Evolutionary conservation across 2,329 filamentous ascomycete genomes (phyloP), one percentile per base, ranked within the genome.

Genomic region (Alternaria brassicicola): DNA sequence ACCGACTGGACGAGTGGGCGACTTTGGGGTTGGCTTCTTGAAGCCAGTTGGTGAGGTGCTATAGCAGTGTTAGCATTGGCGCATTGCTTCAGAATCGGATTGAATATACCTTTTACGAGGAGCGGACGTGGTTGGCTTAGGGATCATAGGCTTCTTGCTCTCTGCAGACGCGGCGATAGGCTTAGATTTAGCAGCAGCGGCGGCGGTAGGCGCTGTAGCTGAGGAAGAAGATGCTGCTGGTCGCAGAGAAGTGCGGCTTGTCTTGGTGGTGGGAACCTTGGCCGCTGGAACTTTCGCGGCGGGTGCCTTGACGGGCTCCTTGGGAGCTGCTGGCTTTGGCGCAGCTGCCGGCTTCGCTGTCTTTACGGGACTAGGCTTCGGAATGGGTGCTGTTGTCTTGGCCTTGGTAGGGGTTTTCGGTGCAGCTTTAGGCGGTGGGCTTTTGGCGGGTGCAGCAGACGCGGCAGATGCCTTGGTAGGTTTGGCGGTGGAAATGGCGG

Each of bases 1-100:
- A 55, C 85, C 86, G 50, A 88, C 80, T 9, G 89, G 89, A 54
- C 87, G 85, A 2, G 90, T 92, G 2, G 88, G 88, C 10, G 89
- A 91, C 75, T 86, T 78, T 28, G 75, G 74, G 46, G 64, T 69
- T 21, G 77, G 76, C 65, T 79, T 80, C 55, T 73, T 74, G 64
- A 78, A 73, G 10, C 68, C 70, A 13, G 66, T 64, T 36, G 74
- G 62, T 19, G 72, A 71, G 17, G 67, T 59, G 36, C 64, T 71
- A 23, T 51, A 46, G 30, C 8, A 2, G 2, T 42, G 43, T 67
- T 59, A 67, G 58, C 19, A 36, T 23, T 19, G 9, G n/a, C 43
- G 21, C 28, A 36, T 41, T 15, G 9, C 28, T 17, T 33, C 12
- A 31, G n/a, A 19, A 19, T 19, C 15, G 31, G 21, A 19, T 25